phyloP scores from a whole-genome alignment of 139 green algal genomes.

The Pleodorina starrii region DNA sequence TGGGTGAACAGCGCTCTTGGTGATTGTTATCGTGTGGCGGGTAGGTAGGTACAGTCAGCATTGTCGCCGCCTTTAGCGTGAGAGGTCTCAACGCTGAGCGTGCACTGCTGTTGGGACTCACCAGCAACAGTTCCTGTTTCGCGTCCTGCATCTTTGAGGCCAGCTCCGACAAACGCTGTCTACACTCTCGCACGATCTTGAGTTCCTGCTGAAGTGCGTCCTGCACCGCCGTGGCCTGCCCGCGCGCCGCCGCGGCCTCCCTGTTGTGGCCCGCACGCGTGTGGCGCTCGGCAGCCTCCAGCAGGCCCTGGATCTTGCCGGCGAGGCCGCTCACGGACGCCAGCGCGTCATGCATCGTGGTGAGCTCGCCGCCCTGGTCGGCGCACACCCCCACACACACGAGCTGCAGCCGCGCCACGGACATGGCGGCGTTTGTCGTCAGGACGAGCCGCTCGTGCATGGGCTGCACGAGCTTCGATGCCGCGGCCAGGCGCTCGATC shows the following conservation, averaged over 20 bases:
- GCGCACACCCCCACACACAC: neutral
- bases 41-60: no score
- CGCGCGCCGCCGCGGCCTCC: conserved; percentile 9
- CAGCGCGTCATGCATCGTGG: conserved; percentile 2
- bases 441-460: neutral
- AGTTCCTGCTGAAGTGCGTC: conserved; percentile 23
- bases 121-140: neutral
- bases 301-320: neutral
- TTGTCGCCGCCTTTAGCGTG: no score
- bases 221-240: conserved; percentile 25
- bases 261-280: neutral
- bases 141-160: neutral
- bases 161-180: conserved; percentile 12
- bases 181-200: neutral
- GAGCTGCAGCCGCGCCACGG: conserved; percentile 14
- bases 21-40: neutral
- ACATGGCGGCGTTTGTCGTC: neutral
- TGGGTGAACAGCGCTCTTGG: no score
- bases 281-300: conserved; percentile 31
- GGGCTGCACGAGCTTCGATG: neutral
- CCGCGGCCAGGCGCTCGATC: neutral
- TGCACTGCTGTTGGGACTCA: neutral
- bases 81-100: no score
- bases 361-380: neutral
- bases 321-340: neutral